Base-by-base conservation (phyloP, 306 rosid genomes). In the Prunus fruticosa region DNA sequence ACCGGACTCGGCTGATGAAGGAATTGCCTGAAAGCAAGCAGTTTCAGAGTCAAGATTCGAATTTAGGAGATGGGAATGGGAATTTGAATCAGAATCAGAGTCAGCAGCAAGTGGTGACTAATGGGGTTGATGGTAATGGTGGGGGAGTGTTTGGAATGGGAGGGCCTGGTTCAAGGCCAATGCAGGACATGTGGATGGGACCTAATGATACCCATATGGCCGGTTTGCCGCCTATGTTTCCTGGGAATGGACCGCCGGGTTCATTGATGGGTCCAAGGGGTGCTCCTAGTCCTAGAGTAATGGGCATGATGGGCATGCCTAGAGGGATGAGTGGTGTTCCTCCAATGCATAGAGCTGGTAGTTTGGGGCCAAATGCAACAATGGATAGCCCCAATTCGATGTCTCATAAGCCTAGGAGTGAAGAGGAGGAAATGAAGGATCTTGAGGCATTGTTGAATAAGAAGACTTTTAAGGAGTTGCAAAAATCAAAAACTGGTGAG, bases 391-490 rank as follows among this genome's bases (percentile, higher is more conserved):
- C 83, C 54, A 88, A 75, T 85, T 75, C 82, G 32, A 85, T 87
- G 82, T 53, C 79, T 47, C 89, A 82, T 66, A 82, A 80, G 80
- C 87, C 77, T 5, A 88, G 81, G 79, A 84, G 90, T 43, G 85
- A 89, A 41, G 99, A 96, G 73, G 99, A 96, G 61, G 99, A 92
- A 32, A 50, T 89, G 90, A 95, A 92, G 87, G 96, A 92, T 78
- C 87, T 92, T 34, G 97, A 90, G 85, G 99, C 93, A 11, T 79
- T 96, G 88, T 62, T 92, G 87, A 96, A 79, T 78, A 92, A 96
- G 93, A 96, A 96, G 84, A 88, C 97, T 12, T 92, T 80, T 67
- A 82, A 73, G 85, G 98, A 96, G 86, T 9, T 83, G 89, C 96
- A 96, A 79, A 87, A 92, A 85, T 91, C 96, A 54, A 96, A 89